Base-by-base conservation (phyloP, 2,329 filamentous ascomycete species). In the Amauroascus niger region DNA sequence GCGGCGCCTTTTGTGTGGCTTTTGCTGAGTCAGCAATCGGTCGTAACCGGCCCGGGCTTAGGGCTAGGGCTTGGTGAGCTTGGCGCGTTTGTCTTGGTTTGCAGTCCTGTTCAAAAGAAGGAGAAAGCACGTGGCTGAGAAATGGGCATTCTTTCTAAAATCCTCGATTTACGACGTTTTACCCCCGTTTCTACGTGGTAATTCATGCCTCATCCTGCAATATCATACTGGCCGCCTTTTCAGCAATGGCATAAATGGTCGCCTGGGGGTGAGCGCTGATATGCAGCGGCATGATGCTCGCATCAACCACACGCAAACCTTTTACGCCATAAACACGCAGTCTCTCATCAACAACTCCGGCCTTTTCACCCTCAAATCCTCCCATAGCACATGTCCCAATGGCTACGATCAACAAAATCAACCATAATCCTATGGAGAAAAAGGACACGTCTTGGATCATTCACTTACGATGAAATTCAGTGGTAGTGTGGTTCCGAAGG, bases 381-480 rank as follows among this genome's bases (percentile, higher is more conserved):
- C 73, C 73, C 70, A 76, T 71, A 0, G 72, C 67, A 47, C 70
- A 73, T 0, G 70, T 74, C 1, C 72, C 73, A n/a, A 49, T 40
- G n/a, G 11, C 64, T 64, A n/a, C 14, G 22, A 33, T 37, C 11
- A 16, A n/a, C 13, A 11, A 16, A 14, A 41, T 40, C 45, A 44
- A 22, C 8, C 4, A 22, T 20, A 5, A 9, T 26, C 14, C 9
- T 30, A 8, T 18, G 18, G 28, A 6, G n/a, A 30, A 22, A 35
- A n/a, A 35, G n/a, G 26, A 24, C 5, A n/a, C 9, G 14, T 39
- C 6, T 24, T 16, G n/a, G 18, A 5, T n/a, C n/a, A n/a, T 33
- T n/a, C 6, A 55, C 53, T 55, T 41, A 55, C 65, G 65, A 59
- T 74, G 72, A 59, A 70, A 74, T 49, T 70, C 65, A 9, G 67